Percentiles rank a stretch among this genome's conserved stretches.
Evolutionary conservation across 306 rosid genomes (phyloP).

Genomic region (Trifolium fragiferum): DNA sequence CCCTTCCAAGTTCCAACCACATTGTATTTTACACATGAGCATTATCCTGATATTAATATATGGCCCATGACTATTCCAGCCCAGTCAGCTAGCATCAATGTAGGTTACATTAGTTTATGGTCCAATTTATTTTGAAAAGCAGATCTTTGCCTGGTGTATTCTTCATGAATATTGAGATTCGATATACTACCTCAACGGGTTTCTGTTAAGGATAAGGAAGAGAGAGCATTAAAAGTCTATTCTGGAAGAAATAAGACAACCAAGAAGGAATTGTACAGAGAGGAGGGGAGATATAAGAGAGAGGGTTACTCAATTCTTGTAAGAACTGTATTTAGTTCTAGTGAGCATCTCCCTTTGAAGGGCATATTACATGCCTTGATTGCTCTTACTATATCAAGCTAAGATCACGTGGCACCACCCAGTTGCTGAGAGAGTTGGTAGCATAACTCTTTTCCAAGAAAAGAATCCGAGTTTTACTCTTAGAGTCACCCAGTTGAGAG

Average conservation of each 20-base stretch:
- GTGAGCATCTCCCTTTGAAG: too few relatives aligned
- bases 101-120: not conserved
- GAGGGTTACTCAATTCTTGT: too few relatives aligned
- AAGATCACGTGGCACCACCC: not conserved
- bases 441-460: not conserved
- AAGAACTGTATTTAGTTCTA: too few relatives aligned
- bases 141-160: not conserved
- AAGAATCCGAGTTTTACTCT: not conserved
- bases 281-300: not conserved
- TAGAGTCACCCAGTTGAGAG: not conserved
- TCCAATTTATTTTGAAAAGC: not conserved
- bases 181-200: not conserved
- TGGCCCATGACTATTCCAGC: not conserved
- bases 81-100: not conserved
- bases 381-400: not conserved
- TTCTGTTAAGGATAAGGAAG: not conserved
- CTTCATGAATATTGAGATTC: not conserved
- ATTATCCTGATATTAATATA: not conserved
- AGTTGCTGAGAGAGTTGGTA: not conserved
- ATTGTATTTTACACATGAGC: not conserved
- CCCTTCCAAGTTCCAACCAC: not conserved
- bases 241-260: not conserved
- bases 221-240: too few relatives aligned
- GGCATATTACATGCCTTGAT: not conserved
- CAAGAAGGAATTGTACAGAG: not conserved